phyloP scores from a whole-genome alignment of 305 asterid species.

The Fraxinus paxiana region DNA sequence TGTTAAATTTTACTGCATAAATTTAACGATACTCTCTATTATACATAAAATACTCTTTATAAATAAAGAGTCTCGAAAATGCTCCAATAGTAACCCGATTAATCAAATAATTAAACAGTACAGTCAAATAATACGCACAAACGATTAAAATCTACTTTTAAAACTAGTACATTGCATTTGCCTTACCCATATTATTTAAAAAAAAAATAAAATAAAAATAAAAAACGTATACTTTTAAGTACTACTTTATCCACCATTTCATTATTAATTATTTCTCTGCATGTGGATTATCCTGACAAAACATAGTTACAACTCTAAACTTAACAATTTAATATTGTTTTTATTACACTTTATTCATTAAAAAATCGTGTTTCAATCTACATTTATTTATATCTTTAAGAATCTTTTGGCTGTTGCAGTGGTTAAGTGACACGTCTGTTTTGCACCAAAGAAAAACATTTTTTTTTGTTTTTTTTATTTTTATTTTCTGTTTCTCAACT shows the following conservation, averaged over 20 bases:
- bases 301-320: conserved; percentile 8
- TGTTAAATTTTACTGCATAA: neutral
- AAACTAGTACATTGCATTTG: neutral
- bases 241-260: neutral
- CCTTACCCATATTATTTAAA: neutral
- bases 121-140: neutral
- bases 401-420: neutral
- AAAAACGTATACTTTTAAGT: neutral
- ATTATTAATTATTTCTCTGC: neutral
- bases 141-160: neutral
- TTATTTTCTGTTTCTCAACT: neutral
- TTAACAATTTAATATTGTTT: neutral
- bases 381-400: neutral
- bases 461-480: neutral
- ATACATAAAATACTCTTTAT: too few species aligned
- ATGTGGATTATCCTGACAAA: neutral
- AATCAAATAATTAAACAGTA: neutral
- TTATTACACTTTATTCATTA: neutral
- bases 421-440: neutral
- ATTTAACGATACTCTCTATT: neutral
- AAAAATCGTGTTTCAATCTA: conserved; percentile 1
- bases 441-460: conserved; percentile 17
- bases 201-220: neutral
- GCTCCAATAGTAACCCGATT: neutral
- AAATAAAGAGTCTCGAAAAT: neutral